Evolutionary conservation across 495 filamentous ascomycete genomes (phyloP).

Genomic region (Penicillium egyptiacum): DNA sequence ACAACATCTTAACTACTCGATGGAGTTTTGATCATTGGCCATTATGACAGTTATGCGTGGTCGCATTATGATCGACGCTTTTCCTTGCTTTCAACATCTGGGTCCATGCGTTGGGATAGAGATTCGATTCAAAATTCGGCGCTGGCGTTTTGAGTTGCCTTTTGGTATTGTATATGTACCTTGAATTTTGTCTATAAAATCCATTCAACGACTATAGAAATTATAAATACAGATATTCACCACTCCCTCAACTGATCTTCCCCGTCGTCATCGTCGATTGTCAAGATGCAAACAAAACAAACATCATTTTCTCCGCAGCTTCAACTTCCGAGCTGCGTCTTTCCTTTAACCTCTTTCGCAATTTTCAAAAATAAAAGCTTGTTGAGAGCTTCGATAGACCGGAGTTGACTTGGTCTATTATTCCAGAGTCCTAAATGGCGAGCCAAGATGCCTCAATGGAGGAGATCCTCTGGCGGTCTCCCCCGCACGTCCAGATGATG

Average conservation of each 20-base stretch:
- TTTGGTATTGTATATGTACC: not conserved
- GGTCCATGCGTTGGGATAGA: constrained; percentile 18
- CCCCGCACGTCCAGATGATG: constrained; percentile 59
- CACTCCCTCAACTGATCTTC: not conserved
- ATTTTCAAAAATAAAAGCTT: not conserved
- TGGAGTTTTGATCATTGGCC: not conserved
- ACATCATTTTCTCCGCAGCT: constrained; percentile 30
- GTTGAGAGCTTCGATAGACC: not conserved
- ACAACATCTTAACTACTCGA: not conserved
- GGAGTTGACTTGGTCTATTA: not conserved
- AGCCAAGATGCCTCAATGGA: constrained; percentile 64
- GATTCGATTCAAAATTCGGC: constrained; percentile 40
- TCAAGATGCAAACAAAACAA: constrained; percentile 40
- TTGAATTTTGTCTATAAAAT: not conserved
- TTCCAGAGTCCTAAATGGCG: constrained; percentile 26
- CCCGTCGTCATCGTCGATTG: not conserved
- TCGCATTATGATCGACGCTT: constrained; percentile 15
- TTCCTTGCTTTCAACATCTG: constrained; percentile 36
- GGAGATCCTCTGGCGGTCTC: constrained; percentile 74
- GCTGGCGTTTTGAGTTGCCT: constrained; percentile 23
- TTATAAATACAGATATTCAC: not conserved
- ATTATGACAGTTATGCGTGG: not conserved
- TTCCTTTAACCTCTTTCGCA: not conserved
- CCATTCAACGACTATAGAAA: not conserved
- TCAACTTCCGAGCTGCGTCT: constrained; percentile 7